Evolutionary conservation across 129 eudicot genomes (phyloP), one percentile per base, ranked within the genome.

Genomic region (Cynara cardunculus): DNA sequence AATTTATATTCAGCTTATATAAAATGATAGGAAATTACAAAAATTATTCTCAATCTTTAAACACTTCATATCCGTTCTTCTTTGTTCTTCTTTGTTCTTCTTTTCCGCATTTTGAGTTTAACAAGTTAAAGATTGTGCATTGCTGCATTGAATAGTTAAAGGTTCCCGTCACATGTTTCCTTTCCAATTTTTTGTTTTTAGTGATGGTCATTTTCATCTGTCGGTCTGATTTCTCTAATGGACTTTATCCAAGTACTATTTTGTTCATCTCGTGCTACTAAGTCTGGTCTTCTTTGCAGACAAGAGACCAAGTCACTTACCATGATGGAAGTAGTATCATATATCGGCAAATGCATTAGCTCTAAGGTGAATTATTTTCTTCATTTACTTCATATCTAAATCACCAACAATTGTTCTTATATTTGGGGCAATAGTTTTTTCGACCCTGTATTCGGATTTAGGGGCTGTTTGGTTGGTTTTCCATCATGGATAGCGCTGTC

Each of bases 271-370:
- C 3, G 44, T 65, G 70, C 46, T 44, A 19, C 22, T 26, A 69
- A 27, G 2, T 64, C 7, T 56, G 7, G 10, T n/a, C n/a, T 24
- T 67, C 13, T 70, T 81, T 81, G 83, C 85, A 89, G 92, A 68
- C 69, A 67, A 82, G 90, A 82, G 88, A 84, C 64, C 83, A 73
- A 61, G 53, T 78, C 77, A 81, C 87, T 64, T 82, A 84, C 87
- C 79, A 69, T 0, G 24, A 56, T 80, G 90, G 88, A 76, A 82
- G 80, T 72, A 69, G 72, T 69, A 82, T 64, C 39, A 14, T 78
- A 34, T 84, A 83, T 72, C 82, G 81, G 21, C 30, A 27, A 61
- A 76, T 13, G 82, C 82, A 22, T 77, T 71, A 85, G 83, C 79
- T 72, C 91, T 90, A 79, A 80, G 91, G 86, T 22, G 11, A 41